These are phyloP conservation scores for Pseudozyma sp. DNA, from an alignment of 1,284 basidiomycete species.

Conservation along the genomic window DNA sequence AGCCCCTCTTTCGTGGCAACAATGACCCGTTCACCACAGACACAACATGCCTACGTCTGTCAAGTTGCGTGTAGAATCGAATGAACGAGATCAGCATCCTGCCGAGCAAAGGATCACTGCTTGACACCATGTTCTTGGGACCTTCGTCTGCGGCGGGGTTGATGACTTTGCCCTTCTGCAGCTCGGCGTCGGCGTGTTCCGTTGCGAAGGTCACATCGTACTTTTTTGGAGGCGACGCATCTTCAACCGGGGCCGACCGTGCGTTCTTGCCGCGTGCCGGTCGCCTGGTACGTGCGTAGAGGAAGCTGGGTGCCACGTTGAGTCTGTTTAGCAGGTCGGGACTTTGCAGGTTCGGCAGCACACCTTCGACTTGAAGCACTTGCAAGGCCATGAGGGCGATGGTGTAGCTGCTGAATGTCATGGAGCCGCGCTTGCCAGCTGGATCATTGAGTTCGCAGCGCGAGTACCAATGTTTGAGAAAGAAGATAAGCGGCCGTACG, in stretches of 20 bases:
- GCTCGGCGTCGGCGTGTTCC: conserved; percentile 1
- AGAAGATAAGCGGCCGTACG: conserved; percentile 55
- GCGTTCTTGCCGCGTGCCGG: conserved; percentile 20
- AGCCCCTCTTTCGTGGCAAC: conserved; percentile 10
- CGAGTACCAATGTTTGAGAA: conserved; percentile 60
- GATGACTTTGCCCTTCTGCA: conserved; percentile 9
- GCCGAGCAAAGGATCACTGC: conserved; percentile 29
- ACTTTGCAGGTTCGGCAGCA: conserved; percentile 68
- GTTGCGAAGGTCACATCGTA: conserved; percentile 41
- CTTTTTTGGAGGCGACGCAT: conserved; percentile 14
- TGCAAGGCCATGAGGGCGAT: conserved; percentile 62
- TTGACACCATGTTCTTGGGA: background rate
- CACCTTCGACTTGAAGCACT: conserved; percentile 60
- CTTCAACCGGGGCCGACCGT: background rate
- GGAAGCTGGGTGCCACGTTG: conserved; percentile 22
- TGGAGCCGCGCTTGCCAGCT: conserved; percentile 37
- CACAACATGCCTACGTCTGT: conserved; percentile 19
- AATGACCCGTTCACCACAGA: conserved; percentile 38
- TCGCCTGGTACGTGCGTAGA: conserved; percentile 49
- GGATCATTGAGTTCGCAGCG: conserved; percentile 58
- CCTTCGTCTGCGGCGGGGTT: background rate
- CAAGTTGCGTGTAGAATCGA: conserved; percentile 26
- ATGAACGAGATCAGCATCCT: conserved; percentile 31
- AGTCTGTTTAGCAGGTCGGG: conserved; percentile 47
- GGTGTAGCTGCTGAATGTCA: conserved; percentile 59